A percentile compares a stretch with the other conserved stretches of the same genome.
Evolutionary conservation across 2,329 filamentous ascomycete species (phyloP).

Genomic region (Trichoderma afroharzianum): DNA sequence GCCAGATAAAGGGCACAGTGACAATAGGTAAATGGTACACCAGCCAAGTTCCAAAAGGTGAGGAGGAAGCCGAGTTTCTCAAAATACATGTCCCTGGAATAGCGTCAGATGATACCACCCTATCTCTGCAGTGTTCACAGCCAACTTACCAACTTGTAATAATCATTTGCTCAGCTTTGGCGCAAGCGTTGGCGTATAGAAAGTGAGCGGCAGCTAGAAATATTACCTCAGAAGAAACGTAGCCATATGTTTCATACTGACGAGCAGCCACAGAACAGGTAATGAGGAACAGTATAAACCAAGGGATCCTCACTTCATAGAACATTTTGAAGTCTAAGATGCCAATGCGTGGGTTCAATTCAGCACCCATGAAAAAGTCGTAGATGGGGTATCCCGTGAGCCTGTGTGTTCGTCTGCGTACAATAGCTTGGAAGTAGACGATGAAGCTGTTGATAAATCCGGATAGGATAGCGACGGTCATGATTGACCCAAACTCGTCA

Average conservation of each 20-base stretch:
- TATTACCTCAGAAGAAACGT: constrained; percentile 77
- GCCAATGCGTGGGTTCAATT: constrained; percentile 74
- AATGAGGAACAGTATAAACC: constrained; percentile 83
- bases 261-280: constrained; percentile 71
- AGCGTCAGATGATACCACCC: neutral
- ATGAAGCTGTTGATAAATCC: constrained; percentile 79
- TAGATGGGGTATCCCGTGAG: constrained; percentile 88
- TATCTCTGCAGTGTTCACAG: neutral
- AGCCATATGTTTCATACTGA: constrained; percentile 81
- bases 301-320: constrained; percentile 86
- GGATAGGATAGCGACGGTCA: constrained; percentile 89
- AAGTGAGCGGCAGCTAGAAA: constrained; percentile 88
- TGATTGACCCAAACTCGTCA: constrained; percentile 89
- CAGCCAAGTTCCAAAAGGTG: constrained; percentile 94
- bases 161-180: constrained; percentile 89
- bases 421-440: constrained; percentile 80
- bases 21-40: constrained; percentile 87
- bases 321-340: constrained; percentile 93
- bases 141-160: constrained; percentile 65
- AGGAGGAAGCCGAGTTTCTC: constrained; percentile 98
- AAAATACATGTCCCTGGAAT: constrained; percentile 77
- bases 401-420: constrained; percentile 79
- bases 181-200: constrained; percentile 87
- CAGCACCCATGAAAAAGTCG: constrained; percentile 88
- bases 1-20: constrained; percentile 89